These are phyloP conservation scores for Cladochytrium replicatum DNA, from an alignment of 192 early-diverging fungal genomes.

Conservation along the genomic window DNA sequence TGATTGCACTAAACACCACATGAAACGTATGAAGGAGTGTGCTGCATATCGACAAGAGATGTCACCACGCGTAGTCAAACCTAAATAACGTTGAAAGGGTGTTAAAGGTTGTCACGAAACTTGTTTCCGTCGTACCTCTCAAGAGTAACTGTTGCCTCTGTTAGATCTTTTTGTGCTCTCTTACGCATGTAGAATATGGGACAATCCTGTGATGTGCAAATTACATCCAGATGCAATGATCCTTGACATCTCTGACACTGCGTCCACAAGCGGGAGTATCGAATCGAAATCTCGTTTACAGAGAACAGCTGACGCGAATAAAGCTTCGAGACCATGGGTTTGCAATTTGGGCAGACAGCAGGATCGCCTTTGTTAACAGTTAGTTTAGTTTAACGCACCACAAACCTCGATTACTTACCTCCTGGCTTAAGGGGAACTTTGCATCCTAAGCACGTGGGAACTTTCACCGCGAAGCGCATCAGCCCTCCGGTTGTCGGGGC, in stretches of 20 bases:
- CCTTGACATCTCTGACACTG: slow-evolving; percentile 97
- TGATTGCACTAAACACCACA: too few species aligned
- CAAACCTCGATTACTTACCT: too few species aligned
- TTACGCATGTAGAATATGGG: slow-evolving; percentile 99
- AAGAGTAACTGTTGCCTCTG: slow-evolving; percentile 57
- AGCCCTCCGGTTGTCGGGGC: slow-evolving; percentile 83
- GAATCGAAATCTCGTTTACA: slow-evolving; percentile 62
- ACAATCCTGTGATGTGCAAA: slow-evolving; percentile 92
- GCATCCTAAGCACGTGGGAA: slow-evolving; percentile 87
- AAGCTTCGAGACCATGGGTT: slow-evolving; percentile 56
- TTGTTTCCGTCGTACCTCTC: slow-evolving; percentile 73
- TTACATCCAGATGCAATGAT: slow-evolving; percentile 80
- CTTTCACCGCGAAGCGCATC: slow-evolving; percentile 90
- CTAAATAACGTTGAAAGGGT: too few species aligned
- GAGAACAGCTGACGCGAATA: slow-evolving; percentile 63
- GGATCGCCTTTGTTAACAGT: slow-evolving; percentile 36
- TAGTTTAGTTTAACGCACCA: too few species aligned
- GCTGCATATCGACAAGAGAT: too few species aligned
- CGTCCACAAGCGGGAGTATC: slow-evolving; percentile 87
- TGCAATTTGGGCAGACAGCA: slow-evolving; percentile 77
- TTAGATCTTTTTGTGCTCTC: slow-evolving; percentile 87
- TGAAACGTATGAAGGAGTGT: too few species aligned
- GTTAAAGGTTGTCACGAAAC: too few species aligned
- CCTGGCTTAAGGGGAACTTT: slow-evolving; percentile 65
- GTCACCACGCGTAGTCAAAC: too few species aligned